Evolutionary conservation across 495 filamentous ascomycete species (phyloP).

Genomic region (Xylona heveae): DNA sequence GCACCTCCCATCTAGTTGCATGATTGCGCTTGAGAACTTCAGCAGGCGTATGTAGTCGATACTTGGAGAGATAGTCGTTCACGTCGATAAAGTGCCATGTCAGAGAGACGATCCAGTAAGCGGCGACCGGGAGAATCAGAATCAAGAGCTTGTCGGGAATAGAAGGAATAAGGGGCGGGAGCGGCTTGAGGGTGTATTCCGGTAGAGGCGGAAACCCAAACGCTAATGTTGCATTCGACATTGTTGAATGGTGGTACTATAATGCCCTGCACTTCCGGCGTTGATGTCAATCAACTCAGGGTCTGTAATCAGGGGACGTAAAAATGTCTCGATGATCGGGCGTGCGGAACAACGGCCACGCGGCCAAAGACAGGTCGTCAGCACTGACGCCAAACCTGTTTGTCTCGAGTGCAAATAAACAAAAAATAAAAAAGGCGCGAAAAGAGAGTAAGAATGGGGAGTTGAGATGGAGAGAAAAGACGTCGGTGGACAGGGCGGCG

Average conservation of each 20-base stretch:
- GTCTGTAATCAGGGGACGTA: no score
- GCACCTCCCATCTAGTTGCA: slow-evolving; percentile 3
- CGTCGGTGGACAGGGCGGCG: no score
- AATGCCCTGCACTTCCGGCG: not conserved
- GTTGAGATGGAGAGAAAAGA: no score
- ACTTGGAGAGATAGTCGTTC: slow-evolving; percentile 62
- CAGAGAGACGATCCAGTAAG: slow-evolving; percentile 76
- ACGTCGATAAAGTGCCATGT: slow-evolving; percentile 72
- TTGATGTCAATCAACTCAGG: slow-evolving; percentile 5
- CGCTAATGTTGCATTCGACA: slow-evolving; percentile 4
- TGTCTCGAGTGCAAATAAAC: no score
- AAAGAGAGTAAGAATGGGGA: no score
- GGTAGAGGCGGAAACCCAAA: slow-evolving; percentile 53
- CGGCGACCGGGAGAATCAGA: slow-evolving; percentile 52
- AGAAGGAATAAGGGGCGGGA: slow-evolving; percentile 47
- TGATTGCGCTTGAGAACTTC: slow-evolving; percentile 7
- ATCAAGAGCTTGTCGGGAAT: slow-evolving; percentile 64
- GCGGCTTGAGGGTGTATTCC: slow-evolving; percentile 40
- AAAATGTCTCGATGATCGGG: no score
- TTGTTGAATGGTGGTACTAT: no score
- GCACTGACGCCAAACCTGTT: no score
- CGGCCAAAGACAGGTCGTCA: no score
- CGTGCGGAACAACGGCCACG: no score
- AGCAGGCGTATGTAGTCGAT: slow-evolving; percentile 32
- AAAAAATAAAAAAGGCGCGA: no score